A percentile compares a stretch with the other conserved stretches of the same genome.
Evolutionary conservation across 345 rosid species (phyloP).

Genomic region (Citrus mangshanensis): DNA sequence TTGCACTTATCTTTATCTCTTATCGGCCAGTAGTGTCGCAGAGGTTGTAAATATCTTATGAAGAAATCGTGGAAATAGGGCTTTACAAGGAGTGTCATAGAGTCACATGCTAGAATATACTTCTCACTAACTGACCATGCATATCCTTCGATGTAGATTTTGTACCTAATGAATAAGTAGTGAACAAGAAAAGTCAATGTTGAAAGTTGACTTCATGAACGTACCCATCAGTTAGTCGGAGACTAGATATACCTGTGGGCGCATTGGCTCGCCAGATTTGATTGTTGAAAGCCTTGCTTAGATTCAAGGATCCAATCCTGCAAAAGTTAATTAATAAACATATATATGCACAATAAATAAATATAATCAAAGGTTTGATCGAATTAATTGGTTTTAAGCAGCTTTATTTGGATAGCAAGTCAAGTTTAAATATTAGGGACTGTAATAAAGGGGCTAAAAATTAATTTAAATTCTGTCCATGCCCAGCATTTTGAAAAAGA

Average conservation of each 20-base stretch:
- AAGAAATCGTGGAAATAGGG: constrained; percentile 53
- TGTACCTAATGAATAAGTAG: constrained; percentile 38
- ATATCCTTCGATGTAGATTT: constrained; percentile 74
- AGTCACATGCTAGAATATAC: constrained; percentile 55
- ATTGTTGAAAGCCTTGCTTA: constrained; percentile 63
- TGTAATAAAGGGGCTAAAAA: too few species aligned
- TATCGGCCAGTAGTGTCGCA: constrained; percentile 73
- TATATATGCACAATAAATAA: too few species aligned
- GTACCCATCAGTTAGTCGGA: background rate
- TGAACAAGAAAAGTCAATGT: background rate
- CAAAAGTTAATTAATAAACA: background rate
- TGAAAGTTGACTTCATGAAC: background rate
- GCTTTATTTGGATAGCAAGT: too few species aligned
- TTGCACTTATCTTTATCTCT: constrained; percentile 49
- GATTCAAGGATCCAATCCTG: constrained; percentile 83
- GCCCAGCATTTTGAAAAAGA: too few species aligned
- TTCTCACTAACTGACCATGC: constrained; percentile 71
- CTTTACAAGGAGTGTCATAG: constrained; percentile 33
- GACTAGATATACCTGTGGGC: constrained; percentile 43
- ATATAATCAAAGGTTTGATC: too few species aligned
- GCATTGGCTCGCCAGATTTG: constrained; percentile 74
- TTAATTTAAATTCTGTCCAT: too few species aligned
- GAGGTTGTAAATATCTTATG: constrained; percentile 41
- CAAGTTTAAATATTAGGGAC: too few species aligned
- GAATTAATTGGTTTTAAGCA: too few species aligned